phyloP scores from a whole-genome alignment of 148 eudicot genomes.

The Limonium bicolor region DNA sequence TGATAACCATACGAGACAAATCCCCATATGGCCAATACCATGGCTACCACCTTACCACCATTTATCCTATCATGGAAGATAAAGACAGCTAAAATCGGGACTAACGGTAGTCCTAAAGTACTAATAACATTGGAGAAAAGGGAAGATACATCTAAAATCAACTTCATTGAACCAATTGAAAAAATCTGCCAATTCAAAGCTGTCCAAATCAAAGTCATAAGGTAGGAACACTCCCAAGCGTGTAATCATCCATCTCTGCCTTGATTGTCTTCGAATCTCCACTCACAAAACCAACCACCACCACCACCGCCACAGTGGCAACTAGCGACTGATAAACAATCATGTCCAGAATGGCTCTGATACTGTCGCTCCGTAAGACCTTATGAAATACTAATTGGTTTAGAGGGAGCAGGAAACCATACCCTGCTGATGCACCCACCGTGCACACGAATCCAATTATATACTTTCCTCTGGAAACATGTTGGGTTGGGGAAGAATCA shows the following conservation, averaged over 20 bases:
- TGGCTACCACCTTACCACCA: conserved; percentile 35
- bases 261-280: conserved; percentile 38
- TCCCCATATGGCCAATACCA: conserved; percentile 58
- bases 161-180: conserved; percentile 24
- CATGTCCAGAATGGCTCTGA: conserved; percentile 20
- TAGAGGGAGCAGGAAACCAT: conserved; percentile 18
- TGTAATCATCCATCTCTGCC: conserved; percentile 28
- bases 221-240: conserved; percentile 31
- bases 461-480: conserved; percentile 12
- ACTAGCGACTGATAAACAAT: conserved; percentile 16
- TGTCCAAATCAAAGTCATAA: conserved; percentile 38
- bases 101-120: conserved; percentile 37
- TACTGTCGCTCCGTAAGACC: conserved; percentile 12
- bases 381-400: conserved; percentile 29
- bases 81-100: conserved; percentile 43
- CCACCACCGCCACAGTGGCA: conserved; percentile 13
- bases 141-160: conserved; percentile 44
- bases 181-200: conserved; percentile 42
- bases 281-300: conserved; percentile 43
- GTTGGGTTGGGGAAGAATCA: conserved; percentile 9
- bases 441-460: conserved; percentile 34
- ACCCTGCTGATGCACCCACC: conserved; percentile 36
- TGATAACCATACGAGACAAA: conserved; percentile 46
- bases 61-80: conserved; percentile 36
- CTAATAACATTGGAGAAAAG: conserved; percentile 54